A percentile compares a stretch with the other conserved stretches of the same genome.
phyloP scores from a whole-genome alignment of 2,329 filamentous ascomycete genomes.

The Apiospora saccharicola region DNA sequence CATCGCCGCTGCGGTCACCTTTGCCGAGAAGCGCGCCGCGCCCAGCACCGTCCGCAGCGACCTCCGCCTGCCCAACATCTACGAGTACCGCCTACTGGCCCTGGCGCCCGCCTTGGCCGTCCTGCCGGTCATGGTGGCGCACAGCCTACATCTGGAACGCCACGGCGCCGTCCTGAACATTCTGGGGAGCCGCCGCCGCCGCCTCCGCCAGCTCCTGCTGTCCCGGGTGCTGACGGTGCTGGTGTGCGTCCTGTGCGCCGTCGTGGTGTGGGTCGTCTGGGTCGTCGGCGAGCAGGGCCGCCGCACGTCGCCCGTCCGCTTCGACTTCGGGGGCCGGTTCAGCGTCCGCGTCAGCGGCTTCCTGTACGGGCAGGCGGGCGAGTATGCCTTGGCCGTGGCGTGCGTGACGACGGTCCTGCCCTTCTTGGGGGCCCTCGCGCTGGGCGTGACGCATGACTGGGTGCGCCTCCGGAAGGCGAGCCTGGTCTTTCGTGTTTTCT shows the following conservation, averaged over 20 bases:
- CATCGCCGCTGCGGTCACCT: background rate
- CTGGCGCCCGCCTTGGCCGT: background rate
- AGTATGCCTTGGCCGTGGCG: background rate
- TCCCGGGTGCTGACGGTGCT: background rate
- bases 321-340: background rate
- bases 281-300: background rate
- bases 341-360: background rate
- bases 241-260: background rate
- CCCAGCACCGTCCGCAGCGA: background rate
- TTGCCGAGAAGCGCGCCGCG: background rate
- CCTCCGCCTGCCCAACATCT: background rate
- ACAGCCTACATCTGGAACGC: background rate
- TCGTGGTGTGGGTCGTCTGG: background rate
- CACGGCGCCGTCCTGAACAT: background rate
- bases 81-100: background rate
- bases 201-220: background rate
- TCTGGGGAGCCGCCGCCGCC: background rate
- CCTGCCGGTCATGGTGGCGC: background rate
- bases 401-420: background rate
- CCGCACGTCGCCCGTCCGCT: background rate
- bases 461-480: background rate
- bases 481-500: background rate
- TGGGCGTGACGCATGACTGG: background rate
- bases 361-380: background rate
- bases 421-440: background rate